These are phyloP conservation scores for Colletotrichum eleusines DNA, from an alignment of 2,329 filamentous ascomycete genomes.

Conservation along the genomic window DNA sequence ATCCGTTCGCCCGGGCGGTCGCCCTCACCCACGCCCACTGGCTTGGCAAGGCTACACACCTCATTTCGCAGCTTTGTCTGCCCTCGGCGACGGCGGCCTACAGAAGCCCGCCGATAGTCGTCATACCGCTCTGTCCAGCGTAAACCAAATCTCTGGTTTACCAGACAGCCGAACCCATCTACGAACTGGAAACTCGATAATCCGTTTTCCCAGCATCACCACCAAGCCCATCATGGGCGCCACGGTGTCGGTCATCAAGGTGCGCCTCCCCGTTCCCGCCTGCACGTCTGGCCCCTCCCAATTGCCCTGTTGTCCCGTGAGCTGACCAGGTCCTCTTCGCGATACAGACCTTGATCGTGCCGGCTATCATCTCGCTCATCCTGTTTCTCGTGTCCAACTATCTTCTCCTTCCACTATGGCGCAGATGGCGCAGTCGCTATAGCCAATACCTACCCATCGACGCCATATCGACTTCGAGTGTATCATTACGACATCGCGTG, in stretches of 20 bases:
- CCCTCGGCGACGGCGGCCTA: conserved; percentile 16
- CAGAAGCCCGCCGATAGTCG: conserved; percentile 21
- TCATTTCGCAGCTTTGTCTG: conserved; percentile 31
- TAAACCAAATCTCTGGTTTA: neutral
- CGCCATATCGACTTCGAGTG: conserved; percentile 68
- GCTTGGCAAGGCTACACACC: conserved; percentile 25
- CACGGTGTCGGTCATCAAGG: conserved; percentile 53
- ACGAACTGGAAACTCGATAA: conserved; percentile 5
- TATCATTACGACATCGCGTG: conserved; percentile 65
- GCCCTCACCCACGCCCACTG: conserved; percentile 1
- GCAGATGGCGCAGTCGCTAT: conserved; percentile 77
- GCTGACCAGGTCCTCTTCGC: conserved; percentile 29
- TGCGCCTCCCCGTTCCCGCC: conserved; percentile 28
- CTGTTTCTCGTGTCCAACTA: conserved; percentile 76
- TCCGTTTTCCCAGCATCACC: conserved; percentile 4
- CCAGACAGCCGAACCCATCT: neutral
- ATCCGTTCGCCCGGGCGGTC: neutral
- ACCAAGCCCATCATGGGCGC: conserved; percentile 48
- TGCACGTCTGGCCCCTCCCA: conserved; percentile 45
- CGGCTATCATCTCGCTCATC: conserved; percentile 76
- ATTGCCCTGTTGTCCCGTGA: neutral
- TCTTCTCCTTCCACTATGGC: conserved; percentile 76
- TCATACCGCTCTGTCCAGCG: neutral
- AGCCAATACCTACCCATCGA: conserved; percentile 80
- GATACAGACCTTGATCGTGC: conserved; percentile 74